A percentile compares a stretch with the other conserved stretches of the same genome.
phyloP scores from a whole-genome alignment of 495 filamentous ascomycete species.

The Hypoxylon intermedium region DNA sequence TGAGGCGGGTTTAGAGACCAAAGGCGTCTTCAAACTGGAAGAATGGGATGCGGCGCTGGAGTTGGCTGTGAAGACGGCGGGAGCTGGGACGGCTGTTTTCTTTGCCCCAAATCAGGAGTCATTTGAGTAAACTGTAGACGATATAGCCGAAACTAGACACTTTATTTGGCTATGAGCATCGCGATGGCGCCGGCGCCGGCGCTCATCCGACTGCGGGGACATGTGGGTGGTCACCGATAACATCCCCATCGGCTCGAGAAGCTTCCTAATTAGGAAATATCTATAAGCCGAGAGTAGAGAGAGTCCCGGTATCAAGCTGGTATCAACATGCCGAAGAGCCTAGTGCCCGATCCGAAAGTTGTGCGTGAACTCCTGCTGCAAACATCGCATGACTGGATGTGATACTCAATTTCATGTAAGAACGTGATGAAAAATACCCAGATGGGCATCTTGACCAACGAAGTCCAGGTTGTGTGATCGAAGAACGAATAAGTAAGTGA shows the following conservation, averaged over 20 bases:
- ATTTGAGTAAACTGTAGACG: conserved; percentile 26
- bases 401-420: background rate
- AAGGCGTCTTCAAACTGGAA: conserved; percentile 22
- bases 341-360: background rate
- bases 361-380: background rate
- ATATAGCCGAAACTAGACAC: too few species aligned
- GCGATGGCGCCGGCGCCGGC: too few species aligned
- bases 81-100: conserved; percentile 29
- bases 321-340: background rate
- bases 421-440: background rate
- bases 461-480: background rate
- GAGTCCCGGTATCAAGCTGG: too few species aligned
- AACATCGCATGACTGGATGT: background rate
- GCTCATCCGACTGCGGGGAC: too few species aligned
- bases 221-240: background rate
- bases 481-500: background rate
- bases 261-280: background rate
- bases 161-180: too few species aligned
- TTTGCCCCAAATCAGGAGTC: conserved; percentile 35
- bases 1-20: conserved; percentile 6
- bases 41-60: conserved; percentile 16
- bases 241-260: background rate
- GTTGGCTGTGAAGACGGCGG: conserved; percentile 20
- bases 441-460: background rate
- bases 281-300: background rate